Percentiles rank a stretch among this genome's conserved stretches.
Conservation (phyloP, 495 filamentous ascomycete genomes). For the Xylaria scruposa region DNA sequence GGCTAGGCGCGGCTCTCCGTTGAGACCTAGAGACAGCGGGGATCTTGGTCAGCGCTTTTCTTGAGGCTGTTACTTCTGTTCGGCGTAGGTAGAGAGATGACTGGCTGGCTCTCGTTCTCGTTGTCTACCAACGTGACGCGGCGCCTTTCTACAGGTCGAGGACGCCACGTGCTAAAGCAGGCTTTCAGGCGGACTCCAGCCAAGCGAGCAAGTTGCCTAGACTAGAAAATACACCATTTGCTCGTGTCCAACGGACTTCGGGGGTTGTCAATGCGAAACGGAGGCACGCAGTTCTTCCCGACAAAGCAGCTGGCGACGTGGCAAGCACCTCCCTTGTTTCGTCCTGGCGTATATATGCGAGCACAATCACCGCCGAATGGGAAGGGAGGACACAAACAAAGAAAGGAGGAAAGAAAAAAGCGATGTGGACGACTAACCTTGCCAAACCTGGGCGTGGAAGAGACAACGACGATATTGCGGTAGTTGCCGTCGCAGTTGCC, state of each 20-base stretch:
- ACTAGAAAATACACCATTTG: neutral
- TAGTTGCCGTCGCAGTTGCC: neutral
- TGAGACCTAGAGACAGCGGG: constrained; percentile 48
- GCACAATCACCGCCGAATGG: constrained; percentile 19
- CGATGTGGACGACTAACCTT: constrained; percentile 34
- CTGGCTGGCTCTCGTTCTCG: constrained; percentile 12
- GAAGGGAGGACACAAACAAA: constrained; percentile 19
- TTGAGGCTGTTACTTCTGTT: constrained; percentile 25
- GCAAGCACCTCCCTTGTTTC: constrained; percentile 20
- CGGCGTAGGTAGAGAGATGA: neutral
- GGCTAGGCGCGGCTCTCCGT: constrained; percentile 50
- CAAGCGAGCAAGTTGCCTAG: constrained; percentile 1
- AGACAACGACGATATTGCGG: neutral
- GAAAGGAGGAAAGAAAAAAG: constrained; percentile 13
- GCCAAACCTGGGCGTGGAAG: constrained; percentile 22
- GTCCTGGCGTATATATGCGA: neutral
- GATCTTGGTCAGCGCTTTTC: constrained; percentile 45
- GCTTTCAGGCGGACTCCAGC: constrained; percentile 18
- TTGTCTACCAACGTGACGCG: constrained; percentile 21
- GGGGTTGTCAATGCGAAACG: constrained; percentile 22
- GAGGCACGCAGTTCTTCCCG: neutral
- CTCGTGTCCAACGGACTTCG: constrained; percentile 16
- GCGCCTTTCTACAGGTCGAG: constrained; percentile 24
- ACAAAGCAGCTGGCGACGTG: constrained; percentile 14
- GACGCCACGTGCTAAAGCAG: constrained; percentile 15